phyloP scores from a whole-genome alignment of 169 alveolate species.

The Fabrea salina region DNA sequence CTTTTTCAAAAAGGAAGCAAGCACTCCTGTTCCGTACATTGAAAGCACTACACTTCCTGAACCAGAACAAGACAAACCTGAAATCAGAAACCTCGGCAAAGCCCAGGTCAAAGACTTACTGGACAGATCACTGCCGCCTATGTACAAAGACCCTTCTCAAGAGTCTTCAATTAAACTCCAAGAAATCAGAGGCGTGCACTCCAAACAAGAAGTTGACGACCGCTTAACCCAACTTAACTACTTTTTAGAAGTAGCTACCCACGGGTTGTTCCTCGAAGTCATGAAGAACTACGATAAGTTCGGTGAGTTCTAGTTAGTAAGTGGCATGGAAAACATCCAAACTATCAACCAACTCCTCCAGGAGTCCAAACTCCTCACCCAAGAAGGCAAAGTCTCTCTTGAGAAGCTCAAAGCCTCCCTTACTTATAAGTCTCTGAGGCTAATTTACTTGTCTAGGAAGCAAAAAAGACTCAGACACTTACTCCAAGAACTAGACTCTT shows the following conservation, averaged over 20 bases:
- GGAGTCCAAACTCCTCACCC: background rate
- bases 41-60: too few species aligned
- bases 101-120: too few species aligned
- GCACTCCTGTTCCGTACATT: too few species aligned
- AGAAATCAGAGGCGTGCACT: background rate
- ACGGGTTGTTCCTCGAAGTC: conserved; percentile 23
- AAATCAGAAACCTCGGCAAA: too few species aligned
- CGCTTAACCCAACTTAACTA: background rate
- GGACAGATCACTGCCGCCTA: too few species aligned
- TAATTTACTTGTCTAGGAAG: background rate
- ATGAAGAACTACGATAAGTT: conserved; percentile 17
- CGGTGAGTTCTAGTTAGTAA: background rate
- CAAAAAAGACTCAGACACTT: background rate
- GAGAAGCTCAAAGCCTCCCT: background rate
- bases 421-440: background rate
- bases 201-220: background rate
- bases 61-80: too few species aligned
- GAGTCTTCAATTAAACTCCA: too few species aligned
- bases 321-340: conserved; percentile 17
- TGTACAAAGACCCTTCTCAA: too few species aligned
- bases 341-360: background rate
- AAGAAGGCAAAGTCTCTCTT: background rate
- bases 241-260: background rate
- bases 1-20: too few species aligned
- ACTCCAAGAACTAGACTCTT: background rate